These are phyloP conservation scores for Paramecium biaurelia DNA, from an alignment of 73 alveolate genomes.

Conservation along the genomic window DNA sequence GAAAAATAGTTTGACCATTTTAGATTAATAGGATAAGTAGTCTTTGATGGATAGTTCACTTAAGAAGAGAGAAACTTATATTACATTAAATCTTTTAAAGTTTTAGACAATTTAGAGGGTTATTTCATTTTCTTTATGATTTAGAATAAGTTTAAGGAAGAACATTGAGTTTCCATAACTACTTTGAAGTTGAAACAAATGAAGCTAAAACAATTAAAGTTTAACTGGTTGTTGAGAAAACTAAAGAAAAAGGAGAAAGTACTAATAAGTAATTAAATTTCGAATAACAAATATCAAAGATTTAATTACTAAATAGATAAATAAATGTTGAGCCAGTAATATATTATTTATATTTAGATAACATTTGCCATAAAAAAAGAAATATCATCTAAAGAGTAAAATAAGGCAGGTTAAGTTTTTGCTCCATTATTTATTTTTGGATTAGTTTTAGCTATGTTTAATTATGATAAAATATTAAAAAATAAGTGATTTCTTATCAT, in stretches of 20 bases:
- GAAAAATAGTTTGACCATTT: background rate
- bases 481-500: background rate
- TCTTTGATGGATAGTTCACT: background rate
- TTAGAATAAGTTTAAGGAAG: background rate
- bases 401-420: background rate
- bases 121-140: background rate
- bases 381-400: background rate
- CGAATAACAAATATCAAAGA: background rate
- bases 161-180: background rate
- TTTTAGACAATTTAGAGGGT: background rate
- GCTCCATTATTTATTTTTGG: slow-evolving; percentile 9
- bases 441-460: background rate
- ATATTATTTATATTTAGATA: background rate
- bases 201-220: background rate
- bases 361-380: background rate
- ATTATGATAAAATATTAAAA: slow-evolving; percentile 15
- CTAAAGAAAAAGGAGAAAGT: background rate
- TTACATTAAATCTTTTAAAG: background rate
- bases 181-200: background rate
- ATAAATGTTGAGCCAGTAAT: background rate
- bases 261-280: background rate
- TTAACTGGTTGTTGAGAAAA: background rate
- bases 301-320: background rate
- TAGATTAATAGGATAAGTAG: background rate
- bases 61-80: background rate